Percentiles rank a stretch among this genome's conserved stretches.
phyloP scores from a whole-genome alignment of 352 stramenopile species.

The Phytophthora colocasiae region DNA sequence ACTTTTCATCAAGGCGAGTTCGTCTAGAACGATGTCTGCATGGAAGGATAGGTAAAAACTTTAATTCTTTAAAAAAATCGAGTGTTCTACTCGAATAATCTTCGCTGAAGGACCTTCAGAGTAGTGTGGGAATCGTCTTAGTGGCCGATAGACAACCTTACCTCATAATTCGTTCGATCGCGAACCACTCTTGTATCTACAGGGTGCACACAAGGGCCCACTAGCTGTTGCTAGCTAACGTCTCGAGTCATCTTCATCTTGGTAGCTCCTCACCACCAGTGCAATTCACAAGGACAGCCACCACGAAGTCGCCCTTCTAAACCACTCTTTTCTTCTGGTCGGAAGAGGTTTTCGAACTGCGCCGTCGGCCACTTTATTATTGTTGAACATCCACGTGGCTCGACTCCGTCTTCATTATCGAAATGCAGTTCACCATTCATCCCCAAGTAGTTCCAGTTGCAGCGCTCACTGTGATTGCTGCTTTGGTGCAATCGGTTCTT shows the following conservation, averaged over 20 bases:
- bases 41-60: too few species aligned
- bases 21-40: too few species aligned
- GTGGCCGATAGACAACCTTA: too few species aligned
- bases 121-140: too few species aligned
- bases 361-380: slow-evolving; percentile 16
- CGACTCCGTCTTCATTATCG: slow-evolving; percentile 4
- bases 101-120: too few species aligned
- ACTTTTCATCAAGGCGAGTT: too few species aligned
- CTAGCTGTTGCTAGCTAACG: not conserved
- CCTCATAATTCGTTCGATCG: slow-evolving; percentile 3
- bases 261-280: not conserved
- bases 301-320: slow-evolving; percentile 1
- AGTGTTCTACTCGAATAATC: too few species aligned
- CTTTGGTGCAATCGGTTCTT: slow-evolving; percentile 2
- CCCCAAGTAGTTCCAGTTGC: not conserved
- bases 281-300: not conserved
- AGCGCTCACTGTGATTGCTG: slow-evolving; percentile 21
- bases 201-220: not conserved
- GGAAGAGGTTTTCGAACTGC: not conserved
- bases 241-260: not conserved
- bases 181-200: not conserved
- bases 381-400: slow-evolving; percentile 20
- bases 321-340: slow-evolving; percentile 10
- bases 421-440: slow-evolving; percentile 14
- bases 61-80: too few species aligned